Evolutionary conservation across 257 asterid species (phyloP).

Genomic region (Lavandula angustifolia): DNA sequence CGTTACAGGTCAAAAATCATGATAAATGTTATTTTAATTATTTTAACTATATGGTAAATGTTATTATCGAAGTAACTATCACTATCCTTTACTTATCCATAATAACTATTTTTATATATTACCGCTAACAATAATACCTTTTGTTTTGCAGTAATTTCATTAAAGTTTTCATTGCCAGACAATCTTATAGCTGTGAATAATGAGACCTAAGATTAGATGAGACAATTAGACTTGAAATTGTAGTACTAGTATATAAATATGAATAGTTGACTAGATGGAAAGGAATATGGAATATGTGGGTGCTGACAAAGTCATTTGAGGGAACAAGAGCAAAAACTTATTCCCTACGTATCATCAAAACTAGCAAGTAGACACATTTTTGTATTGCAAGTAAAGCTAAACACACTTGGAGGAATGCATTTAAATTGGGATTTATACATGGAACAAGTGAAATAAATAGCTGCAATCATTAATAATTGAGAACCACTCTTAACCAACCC

Average conservation of each 20-base stretch:
- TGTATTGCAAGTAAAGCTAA: constrained; percentile 36
- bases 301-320: constrained; percentile 38
- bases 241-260: not conserved
- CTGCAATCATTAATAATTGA: not conserved
- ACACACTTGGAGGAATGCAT: constrained; percentile 23
- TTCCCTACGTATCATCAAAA: constrained; percentile 27
- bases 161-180: no score
- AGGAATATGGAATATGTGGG: constrained; percentile 14
- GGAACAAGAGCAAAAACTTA: constrained; percentile 26
- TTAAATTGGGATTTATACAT: not conserved
- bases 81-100: no score
- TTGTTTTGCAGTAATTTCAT: no score
- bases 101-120: no score
- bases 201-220: not conserved
- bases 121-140: no score
- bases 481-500: not conserved
- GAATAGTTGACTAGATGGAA: constrained; percentile 23
- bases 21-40: no score
- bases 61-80: no score
- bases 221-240: constrained; percentile 22
- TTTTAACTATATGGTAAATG: no score
- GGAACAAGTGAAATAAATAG: constrained; percentile 10
- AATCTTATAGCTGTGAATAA: constrained; percentile 23
- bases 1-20: no score
- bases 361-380: constrained; percentile 26